phyloP scores from a whole-genome alignment of 2,329 filamentous ascomycete genomes.

The Hypoxylon sp. region DNA sequence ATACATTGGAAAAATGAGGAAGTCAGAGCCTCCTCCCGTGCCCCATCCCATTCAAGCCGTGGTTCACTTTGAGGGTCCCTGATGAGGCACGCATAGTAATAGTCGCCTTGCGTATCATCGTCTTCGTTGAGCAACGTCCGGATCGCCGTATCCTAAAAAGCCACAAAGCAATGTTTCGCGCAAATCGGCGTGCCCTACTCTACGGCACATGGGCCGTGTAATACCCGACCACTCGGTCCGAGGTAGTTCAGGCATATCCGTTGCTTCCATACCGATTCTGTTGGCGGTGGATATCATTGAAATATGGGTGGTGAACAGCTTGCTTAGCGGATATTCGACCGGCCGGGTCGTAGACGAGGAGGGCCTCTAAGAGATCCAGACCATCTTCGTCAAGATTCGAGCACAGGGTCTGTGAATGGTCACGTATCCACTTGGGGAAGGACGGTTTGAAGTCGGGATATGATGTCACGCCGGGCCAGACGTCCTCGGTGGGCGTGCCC shows the following conservation, averaged over 20 bases:
- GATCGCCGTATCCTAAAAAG: conserved; percentile 42
- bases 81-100: conserved; percentile 14
- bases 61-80: conserved; percentile 6
- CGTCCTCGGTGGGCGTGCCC: conserved; percentile 81
- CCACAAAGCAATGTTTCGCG: conserved; percentile 33
- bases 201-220: conserved; percentile 20
- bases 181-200: conserved; percentile 28
- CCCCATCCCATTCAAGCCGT: conserved; percentile 17
- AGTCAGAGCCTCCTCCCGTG: conserved; percentile 8
- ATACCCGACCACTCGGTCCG: conserved; percentile 7
- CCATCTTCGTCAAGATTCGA: conserved; percentile 76
- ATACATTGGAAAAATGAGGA: conserved; percentile 30
- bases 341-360: conserved; percentile 88
- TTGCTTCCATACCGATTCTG: conserved; percentile 33
- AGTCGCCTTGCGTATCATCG: conserved; percentile 9
- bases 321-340: conserved; percentile 89
- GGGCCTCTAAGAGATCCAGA: conserved; percentile 70
- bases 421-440: conserved; percentile 89
- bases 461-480: conserved; percentile 92
- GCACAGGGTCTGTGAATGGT: conserved; percentile 71
- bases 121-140: conserved; percentile 18
- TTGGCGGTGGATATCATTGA: conserved; percentile 54
- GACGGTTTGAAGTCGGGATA: conserved; percentile 93
- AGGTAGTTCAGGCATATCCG: conserved; percentile 32
- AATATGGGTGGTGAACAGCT: conserved; percentile 85